Evolutionary conservation across 1,284 basidiomycete genomes (phyloP).

Genomic region (Takashimella tepidaria): DNA sequence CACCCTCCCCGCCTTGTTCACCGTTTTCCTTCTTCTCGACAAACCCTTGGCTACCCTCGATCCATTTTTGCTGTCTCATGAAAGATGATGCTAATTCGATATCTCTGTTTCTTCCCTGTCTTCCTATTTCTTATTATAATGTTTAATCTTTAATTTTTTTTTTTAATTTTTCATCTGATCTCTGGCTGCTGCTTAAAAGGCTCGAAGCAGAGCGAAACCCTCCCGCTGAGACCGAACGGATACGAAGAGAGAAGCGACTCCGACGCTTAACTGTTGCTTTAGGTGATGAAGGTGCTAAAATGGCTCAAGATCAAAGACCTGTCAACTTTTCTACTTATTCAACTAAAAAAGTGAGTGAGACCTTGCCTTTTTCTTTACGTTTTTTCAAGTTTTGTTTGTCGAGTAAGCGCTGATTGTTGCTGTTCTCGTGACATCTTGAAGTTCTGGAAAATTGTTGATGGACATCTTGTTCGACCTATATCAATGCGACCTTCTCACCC

Average conservation of each 20-base stretch:
- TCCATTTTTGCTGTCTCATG: neutral
- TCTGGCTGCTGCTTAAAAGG: slow-evolving; percentile 7
- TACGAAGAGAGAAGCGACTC: neutral
- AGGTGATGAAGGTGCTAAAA: slow-evolving; percentile 34
- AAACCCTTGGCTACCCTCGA: too few species aligned
- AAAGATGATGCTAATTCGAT: too few species aligned
- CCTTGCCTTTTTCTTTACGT: neutral
- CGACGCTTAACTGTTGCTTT: slow-evolving; percentile 16
- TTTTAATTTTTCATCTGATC: neutral
- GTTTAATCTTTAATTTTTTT: neutral
- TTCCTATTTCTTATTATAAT: neutral
- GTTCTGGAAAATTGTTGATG: slow-evolving; percentile 33
- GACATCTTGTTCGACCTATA: slow-evolving; percentile 35
- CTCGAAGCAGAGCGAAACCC: slow-evolving; percentile 23
- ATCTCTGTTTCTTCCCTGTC: neutral
- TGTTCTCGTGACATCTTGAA: slow-evolving; percentile 5
- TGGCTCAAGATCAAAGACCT: slow-evolving; percentile 40
- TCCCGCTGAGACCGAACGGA: neutral
- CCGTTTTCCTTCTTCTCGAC: too few species aligned
- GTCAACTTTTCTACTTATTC: slow-evolving; percentile 19
- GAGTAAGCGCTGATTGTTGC: neutral
- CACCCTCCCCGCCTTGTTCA: too few species aligned
- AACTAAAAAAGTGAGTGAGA: slow-evolving; percentile 26
- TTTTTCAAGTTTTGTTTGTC: neutral
- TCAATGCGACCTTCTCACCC: slow-evolving; percentile 37